Percentiles rank a stretch among this genome's conserved stretches.
These are phyloP conservation scores for Colletotrichum paranaense DNA, from an alignment of 2,329 filamentous ascomycete species.

Conservation along the genomic window DNA sequence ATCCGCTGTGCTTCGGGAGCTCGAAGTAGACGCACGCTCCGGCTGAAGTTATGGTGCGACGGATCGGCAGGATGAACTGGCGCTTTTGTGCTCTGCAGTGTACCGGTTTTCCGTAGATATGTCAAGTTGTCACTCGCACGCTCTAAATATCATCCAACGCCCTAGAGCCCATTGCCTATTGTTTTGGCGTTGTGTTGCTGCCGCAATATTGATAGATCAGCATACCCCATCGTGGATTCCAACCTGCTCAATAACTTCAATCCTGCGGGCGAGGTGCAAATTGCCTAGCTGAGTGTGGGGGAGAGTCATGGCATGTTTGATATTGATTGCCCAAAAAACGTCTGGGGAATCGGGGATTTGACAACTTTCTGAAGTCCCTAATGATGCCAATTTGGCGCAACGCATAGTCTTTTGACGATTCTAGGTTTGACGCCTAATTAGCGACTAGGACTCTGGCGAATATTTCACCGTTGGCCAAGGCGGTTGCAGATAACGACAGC, in stretches of 20 bases:
- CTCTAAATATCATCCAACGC: not conserved
- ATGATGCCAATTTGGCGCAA: not conserved
- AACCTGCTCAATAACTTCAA: conserved; percentile 36
- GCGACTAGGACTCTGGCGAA: not conserved
- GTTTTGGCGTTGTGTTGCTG: not conserved
- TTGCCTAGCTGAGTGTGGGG: conserved; percentile 33
- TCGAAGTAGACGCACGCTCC: not conserved
- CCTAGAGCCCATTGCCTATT: not conserved
- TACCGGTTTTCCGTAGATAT: not conserved
- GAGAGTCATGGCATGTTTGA: conserved; percentile 36
- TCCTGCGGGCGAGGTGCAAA: conserved; percentile 31
- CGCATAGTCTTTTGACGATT: not conserved
- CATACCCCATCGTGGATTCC: conserved; percentile 30
- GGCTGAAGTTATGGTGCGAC: not conserved
- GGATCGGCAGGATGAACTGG: not conserved
- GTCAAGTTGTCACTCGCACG: not conserved
- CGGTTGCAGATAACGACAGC: not conserved
- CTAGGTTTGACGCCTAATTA: not conserved
- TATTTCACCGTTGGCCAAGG: not conserved
- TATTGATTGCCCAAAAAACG: conserved; percentile 37
- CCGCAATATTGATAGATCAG: conserved; percentile 17
- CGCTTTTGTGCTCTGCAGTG: not conserved
- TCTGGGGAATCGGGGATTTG: conserved; percentile 5
- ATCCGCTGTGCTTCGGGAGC: not conserved
- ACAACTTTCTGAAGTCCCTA: not conserved